A percentile compares a stretch with the other conserved stretches of the same genome.
Evolutionary conservation across 2,329 filamentous ascomycete genomes (phyloP).

Genomic region (Pseudogymnoascus sp.): DNA sequence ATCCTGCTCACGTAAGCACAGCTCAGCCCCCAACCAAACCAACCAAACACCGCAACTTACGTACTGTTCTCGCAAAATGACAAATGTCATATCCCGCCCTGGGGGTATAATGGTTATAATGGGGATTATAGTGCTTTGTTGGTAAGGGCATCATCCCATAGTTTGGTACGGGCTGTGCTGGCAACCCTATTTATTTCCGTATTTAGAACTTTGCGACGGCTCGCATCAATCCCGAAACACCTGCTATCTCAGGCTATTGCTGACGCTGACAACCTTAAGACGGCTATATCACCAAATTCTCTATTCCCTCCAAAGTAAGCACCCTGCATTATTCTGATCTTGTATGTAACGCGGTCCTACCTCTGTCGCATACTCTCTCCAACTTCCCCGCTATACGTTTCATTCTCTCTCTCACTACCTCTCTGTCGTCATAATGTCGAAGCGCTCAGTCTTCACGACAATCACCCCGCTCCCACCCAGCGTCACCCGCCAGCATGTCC

Average conservation of each 20-base stretch:
- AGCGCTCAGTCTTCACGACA: conserved; percentile 64
- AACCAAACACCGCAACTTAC: background rate
- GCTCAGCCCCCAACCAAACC: background rate
- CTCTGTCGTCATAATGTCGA: conserved; percentile 48
- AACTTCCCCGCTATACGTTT: background rate
- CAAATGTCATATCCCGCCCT: background rate
- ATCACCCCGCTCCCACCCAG: conserved; percentile 67
- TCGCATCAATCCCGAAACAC: background rate
- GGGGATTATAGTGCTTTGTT: background rate
- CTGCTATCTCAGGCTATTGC: background rate
- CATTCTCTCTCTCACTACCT: background rate
- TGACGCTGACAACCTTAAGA: conserved; percentile 1
- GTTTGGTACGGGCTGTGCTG: background rate
- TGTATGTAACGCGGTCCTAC: background rate
- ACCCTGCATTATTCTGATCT: conserved; percentile 13
- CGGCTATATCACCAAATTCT: background rate
- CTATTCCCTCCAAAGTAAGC: background rate
- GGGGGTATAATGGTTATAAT: background rate
- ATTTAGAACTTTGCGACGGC: conserved; percentile 1
- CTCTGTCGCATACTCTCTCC: background rate
- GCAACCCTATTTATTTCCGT: conserved; percentile 4
- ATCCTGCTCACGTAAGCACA: background rate
- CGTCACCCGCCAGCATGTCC: conserved; percentile 60
- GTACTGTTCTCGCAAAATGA: background rate
- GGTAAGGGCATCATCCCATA: background rate